These are phyloP conservation scores for Dryas drummondii DNA, from an alignment of 306 rosid species.

Conservation along the genomic window DNA sequence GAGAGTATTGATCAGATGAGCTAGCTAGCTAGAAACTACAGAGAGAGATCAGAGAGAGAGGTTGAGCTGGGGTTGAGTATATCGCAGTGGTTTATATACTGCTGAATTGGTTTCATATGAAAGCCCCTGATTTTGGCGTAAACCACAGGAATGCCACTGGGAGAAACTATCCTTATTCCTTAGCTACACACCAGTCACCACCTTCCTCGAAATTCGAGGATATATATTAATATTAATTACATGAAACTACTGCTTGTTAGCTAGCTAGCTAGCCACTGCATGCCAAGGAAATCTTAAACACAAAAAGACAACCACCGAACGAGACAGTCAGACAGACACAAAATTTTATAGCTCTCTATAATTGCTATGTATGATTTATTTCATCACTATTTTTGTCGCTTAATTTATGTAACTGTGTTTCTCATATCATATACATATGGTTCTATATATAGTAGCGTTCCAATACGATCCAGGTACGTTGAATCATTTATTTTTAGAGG, in stretches of 20 bases:
- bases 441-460: too few relatives aligned
- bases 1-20: too few relatives aligned
- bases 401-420: too few relatives aligned
- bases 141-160: constrained; percentile 50
- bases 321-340: background rate
- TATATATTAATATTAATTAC: too few relatives aligned
- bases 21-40: background rate
- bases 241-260: too few relatives aligned
- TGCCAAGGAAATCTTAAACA: background rate
- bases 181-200: background rate
- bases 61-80: constrained; percentile 15
- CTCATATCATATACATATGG: too few relatives aligned
- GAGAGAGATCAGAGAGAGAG: constrained; percentile 1
- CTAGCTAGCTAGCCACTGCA: too few relatives aligned
- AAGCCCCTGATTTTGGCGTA: constrained; percentile 25
- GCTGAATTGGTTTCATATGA: constrained; percentile 20
- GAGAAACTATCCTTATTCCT: constrained; percentile 13
- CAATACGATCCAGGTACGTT: too few relatives aligned
- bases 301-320: background rate
- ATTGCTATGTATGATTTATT: background rate
- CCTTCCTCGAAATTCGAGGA: constrained; percentile 3
- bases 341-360: background rate
- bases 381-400: too few relatives aligned
- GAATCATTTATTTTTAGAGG: too few relatives aligned
- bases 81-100: constrained; percentile 40